Percentiles rank a stretch among this genome's conserved stretches.
Evolutionary conservation across 2,329 filamentous ascomycete genomes (phyloP).

Genomic region (Apiospora saccharicola): DNA sequence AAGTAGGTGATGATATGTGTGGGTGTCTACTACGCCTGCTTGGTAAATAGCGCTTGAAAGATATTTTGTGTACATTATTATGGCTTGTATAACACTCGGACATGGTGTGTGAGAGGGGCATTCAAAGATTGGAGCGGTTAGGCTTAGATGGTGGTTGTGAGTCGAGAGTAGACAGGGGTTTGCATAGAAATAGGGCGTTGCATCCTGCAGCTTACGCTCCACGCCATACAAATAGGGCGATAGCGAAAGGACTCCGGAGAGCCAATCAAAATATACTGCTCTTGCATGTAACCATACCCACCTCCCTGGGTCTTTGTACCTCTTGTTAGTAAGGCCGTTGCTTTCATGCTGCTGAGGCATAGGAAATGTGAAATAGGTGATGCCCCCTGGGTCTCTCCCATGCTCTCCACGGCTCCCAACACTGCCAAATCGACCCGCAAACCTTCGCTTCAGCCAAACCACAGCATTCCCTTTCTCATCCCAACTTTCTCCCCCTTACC

Average conservation of each 20-base stretch:
- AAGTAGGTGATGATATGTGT: background rate
- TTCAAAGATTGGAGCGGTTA: background rate
- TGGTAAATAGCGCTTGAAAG: background rate
- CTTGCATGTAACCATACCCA: background rate
- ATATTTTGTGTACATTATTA: constrained; percentile 4
- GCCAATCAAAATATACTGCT: background rate
- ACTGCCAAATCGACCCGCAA: background rate
- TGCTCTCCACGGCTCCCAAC: background rate
- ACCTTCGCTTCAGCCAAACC: background rate
- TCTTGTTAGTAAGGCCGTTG: background rate
- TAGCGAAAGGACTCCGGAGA: background rate
- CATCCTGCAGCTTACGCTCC: constrained; percentile 2
- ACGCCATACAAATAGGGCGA: constrained; percentile 34
- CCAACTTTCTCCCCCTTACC: background rate
- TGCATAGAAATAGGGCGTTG: constrained; percentile 28
- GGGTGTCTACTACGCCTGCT: background rate
- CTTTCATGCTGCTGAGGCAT: background rate
- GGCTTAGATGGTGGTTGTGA: background rate
- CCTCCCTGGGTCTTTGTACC: background rate
- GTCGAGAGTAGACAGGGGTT: background rate
- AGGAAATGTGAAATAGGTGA: background rate
- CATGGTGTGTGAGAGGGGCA: background rate
- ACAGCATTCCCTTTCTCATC: background rate
- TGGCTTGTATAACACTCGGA: background rate
- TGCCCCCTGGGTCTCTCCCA: background rate